Base-by-base conservation (phyloP, 1,284 basidiomycete species). In the Apiotrichum gracile region DNA sequence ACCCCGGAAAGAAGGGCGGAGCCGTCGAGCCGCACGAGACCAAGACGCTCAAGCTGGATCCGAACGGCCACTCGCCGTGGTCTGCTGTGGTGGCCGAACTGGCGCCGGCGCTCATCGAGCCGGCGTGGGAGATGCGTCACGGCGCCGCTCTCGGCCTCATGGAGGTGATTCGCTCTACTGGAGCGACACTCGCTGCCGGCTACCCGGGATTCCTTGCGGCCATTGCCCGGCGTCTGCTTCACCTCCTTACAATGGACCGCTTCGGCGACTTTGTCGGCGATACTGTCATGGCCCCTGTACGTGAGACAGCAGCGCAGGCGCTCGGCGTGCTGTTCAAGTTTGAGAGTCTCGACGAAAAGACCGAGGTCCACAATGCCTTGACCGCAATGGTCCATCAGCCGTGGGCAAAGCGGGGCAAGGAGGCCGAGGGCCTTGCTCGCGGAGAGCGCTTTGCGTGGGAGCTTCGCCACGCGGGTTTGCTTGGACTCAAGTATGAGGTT, bases 241-340 rank as follows among this genome's bases (percentile, higher is more conserved):
- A 86, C 61, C 84, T 98, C 13, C 88, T 98, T 61, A 86, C 92
- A n/a, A 80, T 97, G 19, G 96, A 99, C 74, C 84, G 96, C 16
- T 97, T 99, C 63, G 92, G 93, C 9, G 96, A 99, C 76, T 99
- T 96, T 69, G 85, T 97, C 39, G 90, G 92, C 8, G 96, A 99
- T 69, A 92, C 91, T 72, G 87, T 97, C 44, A 85, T 98, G 19
- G 94, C 94, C 6, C 96, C 96, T 25, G 94, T 99, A 2, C 84
- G 96, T 44, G 96, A 99, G 73, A 96, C 90, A 0, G 91, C 91
- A 1, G 91, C 91, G 19, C 96, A 98, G 73, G 92, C 93, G 0
- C 80, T 98, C 1, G 94, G 92, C 5, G 85, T 91, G 12, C 80
- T 97, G 14, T 81, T 97, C 33, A 79, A 91, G 33, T 86, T 89